Conservation (phyloP, 2,329 filamentous ascomycete species). For the Colletotrichum truncatum region DNA sequence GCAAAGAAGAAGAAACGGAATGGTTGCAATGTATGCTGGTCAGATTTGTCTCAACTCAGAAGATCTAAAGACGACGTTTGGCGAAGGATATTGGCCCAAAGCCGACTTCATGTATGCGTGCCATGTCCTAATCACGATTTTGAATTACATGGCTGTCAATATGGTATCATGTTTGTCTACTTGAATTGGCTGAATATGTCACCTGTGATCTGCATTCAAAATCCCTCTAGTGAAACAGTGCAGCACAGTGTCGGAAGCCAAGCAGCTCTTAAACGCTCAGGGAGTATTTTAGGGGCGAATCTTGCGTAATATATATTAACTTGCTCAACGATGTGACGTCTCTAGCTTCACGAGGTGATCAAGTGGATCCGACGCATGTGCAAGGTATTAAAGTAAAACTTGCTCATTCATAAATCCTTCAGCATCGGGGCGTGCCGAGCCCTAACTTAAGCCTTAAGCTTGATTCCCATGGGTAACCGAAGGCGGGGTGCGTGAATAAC, state of each 20-base stretch:
- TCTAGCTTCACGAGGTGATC: neutral
- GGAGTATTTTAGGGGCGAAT: neutral
- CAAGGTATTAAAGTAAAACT: too few species aligned
- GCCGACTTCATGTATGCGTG: neutral
- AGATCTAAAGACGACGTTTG: neutral
- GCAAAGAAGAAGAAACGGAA: too few species aligned
- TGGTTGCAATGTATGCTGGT: too few species aligned
- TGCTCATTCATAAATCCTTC: neutral
- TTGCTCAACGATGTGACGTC: neutral
- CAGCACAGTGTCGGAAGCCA: neutral
- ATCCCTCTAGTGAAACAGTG: neutral
- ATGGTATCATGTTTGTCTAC: neutral
- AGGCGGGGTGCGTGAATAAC: neutral
- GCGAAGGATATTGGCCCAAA: neutral
- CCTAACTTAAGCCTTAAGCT: neutral
- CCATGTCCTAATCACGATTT: neutral
- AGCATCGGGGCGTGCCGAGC: neutral
- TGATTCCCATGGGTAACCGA: neutral
- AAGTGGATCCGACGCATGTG: rapidly evolving
- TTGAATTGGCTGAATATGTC: neutral
- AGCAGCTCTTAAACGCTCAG: neutral
- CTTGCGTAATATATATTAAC: neutral
- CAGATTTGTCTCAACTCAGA: too few species aligned
- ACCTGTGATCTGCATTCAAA: neutral
- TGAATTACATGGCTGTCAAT: neutral